These are phyloP conservation scores for Sarcocystis neurona DNA, from an alignment of 169 alveolate genomes.

Conservation along the genomic window DNA sequence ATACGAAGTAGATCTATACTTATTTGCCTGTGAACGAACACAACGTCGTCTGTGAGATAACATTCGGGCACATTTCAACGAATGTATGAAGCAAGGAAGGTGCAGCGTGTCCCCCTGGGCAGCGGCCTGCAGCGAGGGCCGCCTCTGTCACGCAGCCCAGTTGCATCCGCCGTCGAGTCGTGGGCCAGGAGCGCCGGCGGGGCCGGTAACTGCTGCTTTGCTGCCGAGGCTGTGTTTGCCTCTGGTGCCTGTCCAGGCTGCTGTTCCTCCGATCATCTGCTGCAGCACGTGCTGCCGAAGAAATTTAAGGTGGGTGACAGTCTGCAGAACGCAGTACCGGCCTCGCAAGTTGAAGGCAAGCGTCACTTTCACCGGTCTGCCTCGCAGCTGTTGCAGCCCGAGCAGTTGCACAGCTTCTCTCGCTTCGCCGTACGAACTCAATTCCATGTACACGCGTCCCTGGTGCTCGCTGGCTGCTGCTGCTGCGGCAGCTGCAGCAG, in stretches of 20 bases:
- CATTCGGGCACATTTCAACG: no score
- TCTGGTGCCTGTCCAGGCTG: background rate
- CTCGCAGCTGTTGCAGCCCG: background rate
- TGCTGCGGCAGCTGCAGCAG: no score
- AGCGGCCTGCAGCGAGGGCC: background rate
- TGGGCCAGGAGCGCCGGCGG: background rate
- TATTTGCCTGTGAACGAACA: no score
- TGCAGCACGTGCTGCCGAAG: slow-evolving; percentile 27
- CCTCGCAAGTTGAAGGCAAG: background rate
- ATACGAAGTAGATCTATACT: no score
- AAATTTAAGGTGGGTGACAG: background rate
- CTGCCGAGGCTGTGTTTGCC: background rate
- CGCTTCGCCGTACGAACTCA: background rate
- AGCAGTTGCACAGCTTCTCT: background rate
- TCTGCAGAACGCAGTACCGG: background rate
- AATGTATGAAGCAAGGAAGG: no score
- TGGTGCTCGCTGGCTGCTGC: no score
- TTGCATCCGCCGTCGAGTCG: slow-evolving; percentile 10
- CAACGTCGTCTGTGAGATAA: no score
- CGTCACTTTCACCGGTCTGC: background rate
- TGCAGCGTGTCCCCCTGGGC: background rate
- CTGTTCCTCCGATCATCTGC: background rate
- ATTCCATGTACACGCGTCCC: background rate
- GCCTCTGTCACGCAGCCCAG: background rate
- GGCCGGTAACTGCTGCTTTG: background rate